Conservation (phyloP, 176 grass and related monocot species). For the Dendrocalamus sinicus region DNA sequence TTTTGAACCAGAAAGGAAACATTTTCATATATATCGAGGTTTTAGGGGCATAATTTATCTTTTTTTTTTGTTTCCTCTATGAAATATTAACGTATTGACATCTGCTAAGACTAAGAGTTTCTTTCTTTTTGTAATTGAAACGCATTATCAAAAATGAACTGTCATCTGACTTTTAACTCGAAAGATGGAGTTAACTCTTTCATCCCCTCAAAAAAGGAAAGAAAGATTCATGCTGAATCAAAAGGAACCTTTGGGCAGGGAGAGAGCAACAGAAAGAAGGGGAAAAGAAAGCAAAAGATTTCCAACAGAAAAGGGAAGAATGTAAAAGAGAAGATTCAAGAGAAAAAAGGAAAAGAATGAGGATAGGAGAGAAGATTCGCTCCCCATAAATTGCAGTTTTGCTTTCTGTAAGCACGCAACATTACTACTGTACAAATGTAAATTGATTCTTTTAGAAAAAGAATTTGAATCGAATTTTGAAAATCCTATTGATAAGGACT, state of each 20-base stretch:
- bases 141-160: not conserved
- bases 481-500: constrained; percentile 4
- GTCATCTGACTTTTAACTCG: not conserved
- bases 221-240: not conserved
- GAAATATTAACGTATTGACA: not conserved
- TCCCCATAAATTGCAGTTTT: not conserved
- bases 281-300: not conserved
- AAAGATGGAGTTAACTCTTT: not conserved
- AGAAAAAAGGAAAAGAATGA: not conserved
- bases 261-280: not conserved
- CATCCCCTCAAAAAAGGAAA: not conserved
- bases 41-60: not conserved
- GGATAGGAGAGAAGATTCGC: not conserved
- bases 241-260: not conserved
- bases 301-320: not conserved
- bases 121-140: not conserved
- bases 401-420: not conserved
- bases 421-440: not conserved
- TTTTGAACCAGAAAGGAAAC: not conserved
- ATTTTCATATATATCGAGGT: not conserved
- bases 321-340: not conserved
- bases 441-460: not conserved
- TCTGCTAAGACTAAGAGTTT: not conserved
- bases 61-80: not conserved
- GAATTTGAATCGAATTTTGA: not conserved